Conservation (phyloP, 768 basidiomycete species). For the Termitomyces sp. region DNA sequence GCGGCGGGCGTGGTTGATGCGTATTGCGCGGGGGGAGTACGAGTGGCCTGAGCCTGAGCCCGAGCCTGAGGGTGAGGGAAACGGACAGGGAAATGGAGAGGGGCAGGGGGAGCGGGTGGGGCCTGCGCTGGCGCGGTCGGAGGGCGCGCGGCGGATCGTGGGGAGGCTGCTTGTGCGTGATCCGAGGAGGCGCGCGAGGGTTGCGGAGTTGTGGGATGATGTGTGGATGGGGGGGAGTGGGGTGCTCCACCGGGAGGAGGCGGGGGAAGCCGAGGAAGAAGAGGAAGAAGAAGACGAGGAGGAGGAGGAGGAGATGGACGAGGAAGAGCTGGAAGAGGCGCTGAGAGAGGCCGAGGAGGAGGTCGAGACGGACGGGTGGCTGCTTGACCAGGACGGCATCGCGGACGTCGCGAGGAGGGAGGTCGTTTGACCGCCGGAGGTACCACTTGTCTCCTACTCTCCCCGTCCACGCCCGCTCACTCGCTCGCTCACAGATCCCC, state of each 20-base stretch:
- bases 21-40: constrained; percentile 78
- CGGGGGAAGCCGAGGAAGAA: neutral
- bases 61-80: too few relatives aligned
- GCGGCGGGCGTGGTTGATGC: constrained; percentile 59
- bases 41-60: constrained; percentile 45
- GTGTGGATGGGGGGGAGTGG: too few relatives aligned
- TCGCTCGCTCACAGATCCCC: too few relatives aligned
- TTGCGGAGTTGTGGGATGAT: constrained; percentile 60
- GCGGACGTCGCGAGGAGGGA: constrained; percentile 9
- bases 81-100: too few relatives aligned
- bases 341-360: constrained; percentile 13
- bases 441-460: too few relatives aligned
- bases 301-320: too few relatives aligned
- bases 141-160: constrained; percentile 50
- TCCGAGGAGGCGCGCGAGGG: constrained; percentile 50
- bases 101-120: constrained; percentile 20
- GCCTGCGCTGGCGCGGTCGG: constrained; percentile 29
- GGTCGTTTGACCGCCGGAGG: too few relatives aligned
- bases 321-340: constrained; percentile 3
- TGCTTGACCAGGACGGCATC: constrained; percentile 19
- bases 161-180: constrained; percentile 63
- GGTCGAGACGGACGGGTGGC: constrained; percentile 16
- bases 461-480: too few relatives aligned
- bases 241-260: too few relatives aligned
- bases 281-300: too few relatives aligned